These are phyloP conservation scores for Pseudoneurospora amorphoporcata DNA, from an alignment of 495 filamentous ascomycete genomes.

Conservation along the genomic window DNA sequence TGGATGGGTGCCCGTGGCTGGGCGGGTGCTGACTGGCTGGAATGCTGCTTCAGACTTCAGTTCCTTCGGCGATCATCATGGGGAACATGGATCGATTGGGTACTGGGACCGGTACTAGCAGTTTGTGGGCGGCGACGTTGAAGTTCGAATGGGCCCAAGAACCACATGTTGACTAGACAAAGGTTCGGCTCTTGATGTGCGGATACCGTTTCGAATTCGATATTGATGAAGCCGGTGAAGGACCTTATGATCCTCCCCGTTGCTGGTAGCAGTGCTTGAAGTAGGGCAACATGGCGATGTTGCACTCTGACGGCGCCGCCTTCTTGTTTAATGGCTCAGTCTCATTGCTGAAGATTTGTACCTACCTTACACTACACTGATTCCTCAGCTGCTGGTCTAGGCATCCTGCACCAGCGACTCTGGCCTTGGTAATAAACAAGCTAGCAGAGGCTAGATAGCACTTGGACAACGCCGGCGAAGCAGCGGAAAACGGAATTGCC, in stretches of 20 bases:
- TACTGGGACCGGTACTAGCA: neutral
- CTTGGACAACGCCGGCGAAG: neutral
- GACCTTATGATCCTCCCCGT: neutral
- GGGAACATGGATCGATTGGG: neutral
- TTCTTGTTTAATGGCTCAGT: neutral
- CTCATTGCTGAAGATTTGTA: neutral
- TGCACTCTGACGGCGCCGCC: neutral
- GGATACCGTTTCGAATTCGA: neutral
- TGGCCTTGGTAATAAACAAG: neutral
- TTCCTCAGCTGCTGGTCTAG: neutral
- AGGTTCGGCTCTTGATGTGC: neutral
- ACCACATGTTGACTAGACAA: neutral
- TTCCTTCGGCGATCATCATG: neutral
- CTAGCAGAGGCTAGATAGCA: neutral
- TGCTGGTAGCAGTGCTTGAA: neutral
- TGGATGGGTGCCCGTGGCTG: neutral
- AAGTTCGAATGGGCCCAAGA: neutral
- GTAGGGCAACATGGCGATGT: neutral
- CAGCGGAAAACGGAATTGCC: neutral
- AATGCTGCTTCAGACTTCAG: neutral
- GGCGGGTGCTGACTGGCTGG: neutral
- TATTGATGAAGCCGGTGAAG: neutral
- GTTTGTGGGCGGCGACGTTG: neutral
- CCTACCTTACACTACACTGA: neutral
- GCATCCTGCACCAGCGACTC: neutral